A percentile compares a stretch with the other conserved stretches of the same genome.
phyloP scores from a whole-genome alignment of 2,329 filamentous ascomycete genomes.

The Pseudogymnoascus sp. region DNA sequence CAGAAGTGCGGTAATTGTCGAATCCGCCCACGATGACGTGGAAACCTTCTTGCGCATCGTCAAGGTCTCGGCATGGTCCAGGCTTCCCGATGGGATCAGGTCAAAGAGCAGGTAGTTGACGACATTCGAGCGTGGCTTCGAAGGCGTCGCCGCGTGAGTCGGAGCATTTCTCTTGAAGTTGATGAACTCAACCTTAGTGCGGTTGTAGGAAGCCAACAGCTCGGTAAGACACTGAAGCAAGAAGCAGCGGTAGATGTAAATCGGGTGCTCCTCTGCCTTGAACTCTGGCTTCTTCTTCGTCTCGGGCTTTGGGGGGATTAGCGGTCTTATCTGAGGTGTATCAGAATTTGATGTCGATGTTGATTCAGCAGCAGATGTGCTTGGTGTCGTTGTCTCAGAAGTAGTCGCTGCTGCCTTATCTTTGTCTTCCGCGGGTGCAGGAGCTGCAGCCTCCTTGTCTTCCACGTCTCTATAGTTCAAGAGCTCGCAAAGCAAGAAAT shows the following conservation, averaged over 20 bases:
- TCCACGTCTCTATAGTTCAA: slow-evolving; percentile 88
- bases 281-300: slow-evolving; percentile 69
- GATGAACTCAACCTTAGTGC: slow-evolving; percentile 96
- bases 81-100: slow-evolving; percentile 55
- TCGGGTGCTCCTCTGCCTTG: slow-evolving; percentile 87
- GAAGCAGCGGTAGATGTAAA: slow-evolving; percentile 95
- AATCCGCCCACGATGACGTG: slow-evolving; percentile 78
- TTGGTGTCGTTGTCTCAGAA: slow-evolving; percentile 27
- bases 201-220: slow-evolving; percentile 82
- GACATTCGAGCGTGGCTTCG: slow-evolving; percentile 86
- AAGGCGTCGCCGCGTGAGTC: slow-evolving; percentile 69
- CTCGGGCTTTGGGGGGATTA: slow-evolving; percentile 12
- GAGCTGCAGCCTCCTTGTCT: slow-evolving; percentile 54
- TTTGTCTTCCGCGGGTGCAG: slow-evolving; percentile 20
- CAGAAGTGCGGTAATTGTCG: slow-evolving; percentile 77
- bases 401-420: slow-evolving; percentile 18
- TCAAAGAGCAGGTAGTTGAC: slow-evolving; percentile 88
- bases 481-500: slow-evolving; percentile 88
- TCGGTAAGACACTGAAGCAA: slow-evolving; percentile 86
- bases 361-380: neutral
- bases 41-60: slow-evolving; percentile 74
- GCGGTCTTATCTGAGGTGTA: neutral
- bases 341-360: slow-evolving; percentile 13
- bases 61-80: slow-evolving; percentile 65
- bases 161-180: slow-evolving; percentile 94